Conservation (phyloP, 2,329 filamentous ascomycete species). For the Escovopsis weberi region DNA sequence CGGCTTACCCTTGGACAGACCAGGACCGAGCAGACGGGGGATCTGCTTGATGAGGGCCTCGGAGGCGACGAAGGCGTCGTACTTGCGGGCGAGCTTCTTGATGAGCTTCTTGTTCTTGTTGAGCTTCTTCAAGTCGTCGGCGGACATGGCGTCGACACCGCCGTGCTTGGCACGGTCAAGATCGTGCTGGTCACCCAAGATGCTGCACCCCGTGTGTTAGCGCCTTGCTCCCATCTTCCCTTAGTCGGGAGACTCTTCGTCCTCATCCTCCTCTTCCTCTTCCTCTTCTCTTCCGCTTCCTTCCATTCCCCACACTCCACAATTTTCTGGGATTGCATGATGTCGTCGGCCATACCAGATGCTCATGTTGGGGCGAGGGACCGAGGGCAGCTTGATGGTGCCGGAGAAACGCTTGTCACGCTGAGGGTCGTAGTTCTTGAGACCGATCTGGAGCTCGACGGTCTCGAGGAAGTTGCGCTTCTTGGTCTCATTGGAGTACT, state of each 20-base stretch:
- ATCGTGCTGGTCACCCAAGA: conserved; percentile 73
- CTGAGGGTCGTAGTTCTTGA: conserved; percentile 98
- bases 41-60: conserved; percentile 99
- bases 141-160: conserved; percentile 94
- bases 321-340: too few species aligned
- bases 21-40: conserved; percentile 95
- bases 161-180: conserved; percentile 99
- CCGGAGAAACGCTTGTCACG: conserved; percentile 99
- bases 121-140: conserved; percentile 99
- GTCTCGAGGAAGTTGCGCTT: conserved; percentile 97
- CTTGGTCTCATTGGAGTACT: conserved; percentile 89
- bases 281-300: too few species aligned
- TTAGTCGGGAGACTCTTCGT: not conserved
- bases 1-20: conserved; percentile 85
- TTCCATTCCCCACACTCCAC: too few species aligned
- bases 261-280: too few species aligned
- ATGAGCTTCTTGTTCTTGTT: conserved; percentile 99
- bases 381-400: conserved; percentile 85
- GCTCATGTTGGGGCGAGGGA: conserved; percentile 83
- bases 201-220: conserved; percentile 22
- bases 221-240: conserved; percentile 13
- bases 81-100: conserved; percentile 99
- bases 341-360: conserved; percentile 39
- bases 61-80: conserved; percentile 97
- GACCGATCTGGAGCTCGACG: conserved; percentile 81